Evolutionary conservation across 1,284 basidiomycete genomes (phyloP), one percentile per base, ranked within the genome.

Genomic region (Ustilago loliicola): DNA sequence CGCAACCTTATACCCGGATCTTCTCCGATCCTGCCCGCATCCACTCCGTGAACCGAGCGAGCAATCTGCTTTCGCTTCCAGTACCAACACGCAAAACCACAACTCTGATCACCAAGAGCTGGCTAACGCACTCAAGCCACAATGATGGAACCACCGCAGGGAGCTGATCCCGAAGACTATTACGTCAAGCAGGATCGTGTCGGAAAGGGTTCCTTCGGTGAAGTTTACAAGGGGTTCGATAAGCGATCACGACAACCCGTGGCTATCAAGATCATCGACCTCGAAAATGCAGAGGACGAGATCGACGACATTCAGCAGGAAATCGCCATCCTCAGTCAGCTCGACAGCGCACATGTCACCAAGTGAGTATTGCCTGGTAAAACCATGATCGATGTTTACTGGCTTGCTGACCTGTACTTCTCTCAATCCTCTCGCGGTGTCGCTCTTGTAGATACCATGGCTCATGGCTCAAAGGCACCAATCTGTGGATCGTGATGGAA

Each of bases 401-500:
- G 4, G 25, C 9, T 40, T 57, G 36, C 36, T 38, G 27, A 57
- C 30, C 42, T 5, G 17, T 45, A 7, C 6, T 9, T 36, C 10
- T 17, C 29, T 27, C 25, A 7, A 21, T 36, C 15, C 9, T 23
- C 13, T 36, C 21, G 17, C 42, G 27, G 11, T 30, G 40, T 45
- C 27, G 7, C 84, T 92, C 94, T 30, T 13, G 9, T 85, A 92
- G 94, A 88, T 98, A 98, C 87, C 94, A 97, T 89, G 96, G 96
- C 54, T 96, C 94, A 29, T 98, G 90, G 88, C 89, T 98, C 84
- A 97, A 98, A 86, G 95, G 95, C 21, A 94, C 80, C 25, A 92
- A 96, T 85, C 89, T 99, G 32, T 98, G 96, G 96, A 98, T 99
- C 84, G 94, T 98, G 77, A 99, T 99, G 96, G 97, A 99, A 91